phyloP scores from a whole-genome alignment of 306 rosid species.

The Coriaria nepalensis region DNA sequence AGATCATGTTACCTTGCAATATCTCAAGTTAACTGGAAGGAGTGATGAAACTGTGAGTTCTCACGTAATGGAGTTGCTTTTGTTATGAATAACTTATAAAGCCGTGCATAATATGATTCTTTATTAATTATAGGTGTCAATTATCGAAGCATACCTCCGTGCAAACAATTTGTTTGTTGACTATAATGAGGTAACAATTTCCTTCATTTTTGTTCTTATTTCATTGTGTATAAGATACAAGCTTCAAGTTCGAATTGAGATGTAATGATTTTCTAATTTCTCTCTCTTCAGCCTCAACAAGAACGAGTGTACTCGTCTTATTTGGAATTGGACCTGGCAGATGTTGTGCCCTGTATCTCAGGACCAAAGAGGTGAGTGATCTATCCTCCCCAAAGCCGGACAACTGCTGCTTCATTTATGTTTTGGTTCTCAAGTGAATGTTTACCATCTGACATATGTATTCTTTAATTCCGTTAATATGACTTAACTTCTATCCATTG shows the following conservation, averaged over 20 bases:
- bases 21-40: slow-evolving; percentile 88
- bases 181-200: slow-evolving; percentile 55
- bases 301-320: slow-evolving; percentile 90
- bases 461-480: too few relatives aligned
- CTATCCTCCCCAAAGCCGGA: slow-evolving; percentile 2
- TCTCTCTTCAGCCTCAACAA: slow-evolving; percentile 57
- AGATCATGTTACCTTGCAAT: slow-evolving; percentile 85
- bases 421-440: slow-evolving; percentile 9
- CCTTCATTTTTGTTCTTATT: slow-evolving; percentile 1
- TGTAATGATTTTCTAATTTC: background rate
- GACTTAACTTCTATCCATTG: slow-evolving; percentile 3
- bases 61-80: background rate
- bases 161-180: slow-evolving; percentile 89
- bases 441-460: slow-evolving; percentile 5
- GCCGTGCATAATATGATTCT: slow-evolving; percentile 12
- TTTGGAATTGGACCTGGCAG: slow-evolving; percentile 64
- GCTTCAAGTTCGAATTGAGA: background rate
- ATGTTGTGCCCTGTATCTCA: slow-evolving; percentile 77
- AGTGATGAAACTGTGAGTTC: slow-evolving; percentile 81
- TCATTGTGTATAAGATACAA: background rate
- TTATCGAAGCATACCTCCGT: slow-evolving; percentile 90
- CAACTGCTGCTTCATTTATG: slow-evolving; percentile 1
- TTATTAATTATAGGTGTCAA: slow-evolving; percentile 50
- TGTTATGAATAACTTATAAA: background rate
- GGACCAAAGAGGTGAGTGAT: slow-evolving; percentile 82